phyloP scores from a whole-genome alignment of 2,329 filamentous ascomycete species.

The Ophiostoma ulmi region DNA sequence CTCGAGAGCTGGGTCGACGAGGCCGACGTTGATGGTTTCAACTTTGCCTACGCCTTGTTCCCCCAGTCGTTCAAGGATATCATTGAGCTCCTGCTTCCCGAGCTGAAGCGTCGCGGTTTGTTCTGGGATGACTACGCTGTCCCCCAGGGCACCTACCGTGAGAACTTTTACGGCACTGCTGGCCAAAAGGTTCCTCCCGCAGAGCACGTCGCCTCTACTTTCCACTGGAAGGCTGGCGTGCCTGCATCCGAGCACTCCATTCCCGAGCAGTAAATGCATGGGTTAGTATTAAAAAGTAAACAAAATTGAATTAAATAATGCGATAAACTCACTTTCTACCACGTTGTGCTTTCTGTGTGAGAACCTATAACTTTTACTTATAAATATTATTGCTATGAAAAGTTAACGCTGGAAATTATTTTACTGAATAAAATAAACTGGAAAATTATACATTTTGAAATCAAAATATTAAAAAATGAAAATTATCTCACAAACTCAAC shows the following conservation, averaged over 20 bases:
- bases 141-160: slow-evolving; percentile 40
- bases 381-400: no score
- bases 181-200: slow-evolving; percentile 35
- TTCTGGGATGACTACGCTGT: slow-evolving; percentile 52
- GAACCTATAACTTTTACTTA: no score
- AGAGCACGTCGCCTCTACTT: slow-evolving; percentile 39
- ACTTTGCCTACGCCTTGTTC: slow-evolving; percentile 51
- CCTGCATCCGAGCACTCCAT: slow-evolving; percentile 30
- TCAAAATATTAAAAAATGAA: no score
- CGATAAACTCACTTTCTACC: no score
- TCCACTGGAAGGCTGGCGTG: slow-evolving; percentile 39
- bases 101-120: slow-evolving; percentile 52
- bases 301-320: background rate
- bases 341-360: no score
- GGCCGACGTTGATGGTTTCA: slow-evolving; percentile 70
- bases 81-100: slow-evolving; percentile 58
- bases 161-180: slow-evolving; percentile 39
- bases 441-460: no score
- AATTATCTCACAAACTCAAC: no score
- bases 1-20: slow-evolving; percentile 64
- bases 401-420: no score
- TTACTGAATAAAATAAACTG: no score
- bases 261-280: slow-evolving; percentile 25
- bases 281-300: background rate
- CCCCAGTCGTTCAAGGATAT: slow-evolving; percentile 59